Base-by-base conservation (phyloP, 306 rosid genomes). In the Erythrophleum fordii region DNA sequence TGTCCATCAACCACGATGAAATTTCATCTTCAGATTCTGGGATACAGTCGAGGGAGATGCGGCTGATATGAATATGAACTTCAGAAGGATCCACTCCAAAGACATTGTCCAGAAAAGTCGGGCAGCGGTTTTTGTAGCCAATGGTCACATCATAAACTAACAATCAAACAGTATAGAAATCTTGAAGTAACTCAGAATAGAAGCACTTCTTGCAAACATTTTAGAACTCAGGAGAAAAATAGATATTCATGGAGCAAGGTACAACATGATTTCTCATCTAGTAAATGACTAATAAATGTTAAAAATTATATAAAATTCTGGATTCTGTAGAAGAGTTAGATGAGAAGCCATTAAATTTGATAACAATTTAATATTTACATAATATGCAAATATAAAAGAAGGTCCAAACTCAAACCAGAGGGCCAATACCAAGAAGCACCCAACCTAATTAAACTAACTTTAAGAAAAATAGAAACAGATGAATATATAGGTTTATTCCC, bases 131-230 rank as follows among this genome's bases (percentile, higher is more conserved):
- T 81, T 87, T 88, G 87, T 91, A 92, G 87, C 88, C 92, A 46
- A 92, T 89, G 67, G 97, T 91, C 39, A 92, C 80, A 64, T 92
- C 95, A 88, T 92, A 91, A 79, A 92, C 97, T 91, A 88, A 34
- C 52, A 83, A 75, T 39, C 28, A 48, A 83, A 73, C 23, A 65
- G 62, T 82, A 37, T 72, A 31, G 61, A n/a, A 16, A 29, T 16
- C 34, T 61, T 69, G 76, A 79, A 69, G 29, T 31, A 17, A 28
- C 11, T 49, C 45, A 26, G 48, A 17, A 65, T 17, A 41, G 60
- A 48, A 56, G 16, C 22, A 78, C 61, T 67, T 67, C 16, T 35
- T 39, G 64, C 49, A 26, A 49, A 48, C 26, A 48, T 17, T 23
- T 44, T 12, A 67, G 35, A 45, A 14, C 2, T 29, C 14, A 7